These are phyloP conservation scores for Cyclotella baltica DNA, from an alignment of 108 stramenopile species.

Conservation along the genomic window DNA sequence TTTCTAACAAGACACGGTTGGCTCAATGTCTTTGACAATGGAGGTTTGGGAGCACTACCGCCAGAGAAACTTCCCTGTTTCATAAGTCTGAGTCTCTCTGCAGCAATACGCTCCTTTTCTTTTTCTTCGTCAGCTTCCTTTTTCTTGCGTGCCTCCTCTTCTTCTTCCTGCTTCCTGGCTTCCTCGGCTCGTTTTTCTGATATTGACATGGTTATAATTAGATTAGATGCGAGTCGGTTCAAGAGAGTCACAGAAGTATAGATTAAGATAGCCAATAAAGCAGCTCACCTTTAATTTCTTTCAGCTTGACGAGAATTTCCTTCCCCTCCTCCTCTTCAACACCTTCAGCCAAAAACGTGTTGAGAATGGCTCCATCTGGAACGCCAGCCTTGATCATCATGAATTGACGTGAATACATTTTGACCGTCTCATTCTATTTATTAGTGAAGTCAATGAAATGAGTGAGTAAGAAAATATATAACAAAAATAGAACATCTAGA, in stretches of 20 bases:
- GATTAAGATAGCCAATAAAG: not conserved
- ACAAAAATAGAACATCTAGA: not conserved
- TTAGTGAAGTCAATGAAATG: not conserved
- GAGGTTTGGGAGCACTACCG: slow-evolving; percentile 7
- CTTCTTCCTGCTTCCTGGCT: slow-evolving; percentile 37
- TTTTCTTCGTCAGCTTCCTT: slow-evolving; percentile 38
- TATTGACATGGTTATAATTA: not conserved
- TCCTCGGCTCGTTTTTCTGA: slow-evolving; percentile 20
- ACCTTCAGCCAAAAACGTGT: slow-evolving; percentile 44
- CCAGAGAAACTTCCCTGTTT: slow-evolving; percentile 26
- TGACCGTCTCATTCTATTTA: slow-evolving; percentile 47
- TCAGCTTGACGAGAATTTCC: slow-evolving; percentile 44
- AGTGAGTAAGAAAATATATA: not conserved
- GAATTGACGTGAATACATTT: slow-evolving; percentile 47
- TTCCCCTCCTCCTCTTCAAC: slow-evolving; percentile 47
- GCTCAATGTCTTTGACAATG: not conserved
- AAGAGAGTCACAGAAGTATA: not conserved
- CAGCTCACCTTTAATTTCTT: slow-evolving; percentile 23
- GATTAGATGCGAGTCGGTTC: not conserved
- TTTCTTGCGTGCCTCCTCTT: slow-evolving; percentile 21
- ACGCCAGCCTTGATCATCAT: slow-evolving; percentile 62
- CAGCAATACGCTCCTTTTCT: slow-evolving; percentile 40
- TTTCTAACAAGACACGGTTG: not conserved
- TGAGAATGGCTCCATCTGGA: slow-evolving; percentile 49
- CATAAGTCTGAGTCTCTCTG: slow-evolving; percentile 44